Evolutionary conservation across 148 eudicot species (phyloP).

Genomic region (Spergularia bocconei): DNA sequence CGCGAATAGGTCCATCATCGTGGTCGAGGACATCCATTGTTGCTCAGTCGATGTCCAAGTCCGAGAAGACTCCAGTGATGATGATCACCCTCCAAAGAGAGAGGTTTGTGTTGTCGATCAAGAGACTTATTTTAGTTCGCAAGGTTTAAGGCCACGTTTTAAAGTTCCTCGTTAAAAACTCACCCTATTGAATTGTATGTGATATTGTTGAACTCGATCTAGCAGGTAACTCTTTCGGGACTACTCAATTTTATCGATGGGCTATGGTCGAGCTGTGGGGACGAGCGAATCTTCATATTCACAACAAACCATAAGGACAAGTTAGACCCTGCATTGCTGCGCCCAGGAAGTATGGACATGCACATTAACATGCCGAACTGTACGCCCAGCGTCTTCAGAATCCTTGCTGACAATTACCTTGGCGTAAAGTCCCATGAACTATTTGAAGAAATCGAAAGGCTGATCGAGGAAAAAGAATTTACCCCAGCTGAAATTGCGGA

Average conservation of each 20-base stretch:
- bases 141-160: no score
- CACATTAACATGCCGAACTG: slow-evolving; percentile 44
- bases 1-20: slow-evolving; percentile 25
- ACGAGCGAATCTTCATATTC: slow-evolving; percentile 38
- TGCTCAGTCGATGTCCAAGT: no score
- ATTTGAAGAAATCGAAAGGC: slow-evolving; percentile 32
- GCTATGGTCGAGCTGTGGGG: slow-evolving; percentile 47
- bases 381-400: slow-evolving; percentile 27
- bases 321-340: slow-evolving; percentile 35
- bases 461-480: slow-evolving; percentile 18
- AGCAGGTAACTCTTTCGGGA: slow-evolving; percentile 31
- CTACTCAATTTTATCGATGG: slow-evolving; percentile 37
- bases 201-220: neutral
- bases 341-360: slow-evolving; percentile 42
- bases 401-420: slow-evolving; percentile 39
- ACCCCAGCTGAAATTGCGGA: slow-evolving; percentile 51
- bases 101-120: no score
- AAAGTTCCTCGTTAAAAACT: no score
- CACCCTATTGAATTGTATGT: neutral
- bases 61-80: no score
- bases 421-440: slow-evolving; percentile 27
- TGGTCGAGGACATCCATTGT: slow-evolving; percentile 29
- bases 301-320: slow-evolving; percentile 36
- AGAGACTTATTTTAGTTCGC: no score
- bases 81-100: no score